Percentiles rank a stretch among this genome's conserved stretches.
These are phyloP conservation scores for Metschnikowia shivogae DNA, from an alignment of 805 yeast genomes.

Conservation along the genomic window DNA sequence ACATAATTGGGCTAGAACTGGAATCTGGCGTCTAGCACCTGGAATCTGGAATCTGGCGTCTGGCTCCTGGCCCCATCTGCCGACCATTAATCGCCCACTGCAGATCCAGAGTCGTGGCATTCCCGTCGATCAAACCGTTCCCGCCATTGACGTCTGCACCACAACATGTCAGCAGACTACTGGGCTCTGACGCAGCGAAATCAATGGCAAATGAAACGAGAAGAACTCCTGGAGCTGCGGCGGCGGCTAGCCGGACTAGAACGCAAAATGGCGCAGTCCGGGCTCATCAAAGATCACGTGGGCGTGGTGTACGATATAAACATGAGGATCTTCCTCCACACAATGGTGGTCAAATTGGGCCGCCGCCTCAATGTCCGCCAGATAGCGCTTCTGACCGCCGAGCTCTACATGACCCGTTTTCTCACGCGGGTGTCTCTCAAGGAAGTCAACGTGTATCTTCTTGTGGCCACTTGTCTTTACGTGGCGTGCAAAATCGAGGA, in stretches of 20 bases:
- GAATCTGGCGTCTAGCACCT: too few relatives aligned
- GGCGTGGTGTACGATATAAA: constrained; percentile 51
- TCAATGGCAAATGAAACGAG: constrained; percentile 77
- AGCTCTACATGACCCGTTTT: constrained; percentile 77
- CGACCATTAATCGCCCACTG: too few relatives aligned
- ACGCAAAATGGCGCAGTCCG: constrained; percentile 41
- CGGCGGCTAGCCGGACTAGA: constrained; percentile 37
- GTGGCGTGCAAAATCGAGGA: constrained; percentile 93
- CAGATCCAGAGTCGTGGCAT: too few relatives aligned
- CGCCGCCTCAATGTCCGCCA: constrained; percentile 75
- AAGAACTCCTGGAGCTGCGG: constrained; percentile 48
- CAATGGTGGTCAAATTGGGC: constrained; percentile 70
- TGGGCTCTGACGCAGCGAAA: constrained; percentile 82
- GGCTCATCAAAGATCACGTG: constrained; percentile 41
- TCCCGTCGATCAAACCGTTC: too few relatives aligned
- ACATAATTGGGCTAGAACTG: too few relatives aligned
- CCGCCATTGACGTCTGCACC: too few relatives aligned
- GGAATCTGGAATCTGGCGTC: too few relatives aligned
- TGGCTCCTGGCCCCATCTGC: too few relatives aligned
- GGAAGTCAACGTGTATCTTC: constrained; percentile 76
- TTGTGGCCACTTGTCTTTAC: constrained; percentile 82
- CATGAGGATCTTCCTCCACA: constrained; percentile 76
- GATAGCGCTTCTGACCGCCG: constrained; percentile 83
- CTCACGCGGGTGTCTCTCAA: constrained; percentile 65
- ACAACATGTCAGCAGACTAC: constrained; percentile 80